A percentile compares a stretch with the other conserved stretches of the same genome.
Evolutionary conservation across 176 grass and related monocot genomes (phyloP).

Genomic region (Aegilops bicornis): DNA sequence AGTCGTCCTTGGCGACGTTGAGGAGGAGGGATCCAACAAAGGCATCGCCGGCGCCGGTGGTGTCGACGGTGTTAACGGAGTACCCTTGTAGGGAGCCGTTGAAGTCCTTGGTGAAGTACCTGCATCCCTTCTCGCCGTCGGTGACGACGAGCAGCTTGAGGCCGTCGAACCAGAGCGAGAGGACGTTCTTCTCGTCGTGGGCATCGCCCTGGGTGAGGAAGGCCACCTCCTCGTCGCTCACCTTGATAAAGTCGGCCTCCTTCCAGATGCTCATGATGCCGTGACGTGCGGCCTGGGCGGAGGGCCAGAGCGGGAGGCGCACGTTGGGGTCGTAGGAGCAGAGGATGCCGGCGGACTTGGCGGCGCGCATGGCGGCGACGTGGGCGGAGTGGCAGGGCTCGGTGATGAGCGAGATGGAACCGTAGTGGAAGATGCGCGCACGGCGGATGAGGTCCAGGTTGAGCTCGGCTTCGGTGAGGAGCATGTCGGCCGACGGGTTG

Average conservation of each 20-base stretch:
- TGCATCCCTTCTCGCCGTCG: conserved; percentile 81
- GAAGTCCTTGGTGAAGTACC: conserved; percentile 95
- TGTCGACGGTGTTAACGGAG: conserved; percentile 68
- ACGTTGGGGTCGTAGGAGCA: conserved; percentile 95
- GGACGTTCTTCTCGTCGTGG: conserved; percentile 57
- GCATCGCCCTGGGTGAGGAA: conserved; percentile 80
- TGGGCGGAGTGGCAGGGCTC: conserved; percentile 78
- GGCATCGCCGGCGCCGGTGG: conserved; percentile 85
- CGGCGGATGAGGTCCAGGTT: conserved; percentile 64
- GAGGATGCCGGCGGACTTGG: conserved; percentile 68
- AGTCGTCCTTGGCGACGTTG: conserved; percentile 66
- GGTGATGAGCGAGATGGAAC: conserved; percentile 82
- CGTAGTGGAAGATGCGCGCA: conserved; percentile 87
- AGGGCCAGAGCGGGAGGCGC: conserved; percentile 80
- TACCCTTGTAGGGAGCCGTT: conserved; percentile 68
- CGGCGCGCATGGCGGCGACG: conserved; percentile 78
- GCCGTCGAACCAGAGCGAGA: conserved; percentile 79
- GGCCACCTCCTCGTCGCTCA: conserved; percentile 83
- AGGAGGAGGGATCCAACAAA: conserved; percentile 85
- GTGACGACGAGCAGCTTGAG: conserved; percentile 89
- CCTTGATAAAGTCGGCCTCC: conserved; percentile 94
- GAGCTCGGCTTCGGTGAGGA: conserved; percentile 65
- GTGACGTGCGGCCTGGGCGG: conserved; percentile 41
- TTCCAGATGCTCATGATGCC: conserved; percentile 90
- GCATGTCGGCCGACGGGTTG: conserved; percentile 89